phyloP scores from a whole-genome alignment of 2,329 filamentous ascomycete genomes.

The Stachybotrys chlorohalonatus region DNA sequence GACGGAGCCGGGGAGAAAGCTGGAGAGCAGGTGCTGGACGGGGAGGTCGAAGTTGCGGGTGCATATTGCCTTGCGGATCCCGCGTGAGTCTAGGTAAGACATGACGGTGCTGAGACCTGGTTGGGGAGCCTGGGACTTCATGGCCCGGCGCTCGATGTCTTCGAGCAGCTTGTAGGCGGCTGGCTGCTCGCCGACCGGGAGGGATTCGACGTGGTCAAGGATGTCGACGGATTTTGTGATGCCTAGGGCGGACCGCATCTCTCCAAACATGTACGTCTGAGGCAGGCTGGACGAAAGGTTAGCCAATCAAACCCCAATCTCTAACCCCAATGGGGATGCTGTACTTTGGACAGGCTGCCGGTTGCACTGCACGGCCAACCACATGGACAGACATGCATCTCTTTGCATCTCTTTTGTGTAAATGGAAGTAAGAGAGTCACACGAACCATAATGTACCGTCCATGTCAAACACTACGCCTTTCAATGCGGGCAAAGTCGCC shows the following conservation, averaged over 20 bases:
- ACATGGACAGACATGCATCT: too few relatives aligned
- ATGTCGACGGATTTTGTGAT: slow-evolving; percentile 74
- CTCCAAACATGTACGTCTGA: slow-evolving; percentile 89
- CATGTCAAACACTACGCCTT: slow-evolving; percentile 77
- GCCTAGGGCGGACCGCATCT: slow-evolving; percentile 70
- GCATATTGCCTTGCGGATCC: slow-evolving; percentile 74
- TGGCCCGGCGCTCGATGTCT: slow-evolving; percentile 70
- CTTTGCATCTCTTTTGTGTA: neutral
- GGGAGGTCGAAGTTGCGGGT: slow-evolving; percentile 88
- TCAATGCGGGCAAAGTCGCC: slow-evolving; percentile 34
- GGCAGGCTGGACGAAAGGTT: slow-evolving; percentile 51
- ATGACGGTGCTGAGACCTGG: slow-evolving; percentile 71
- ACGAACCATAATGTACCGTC: slow-evolving; percentile 87
- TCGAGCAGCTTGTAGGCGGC: slow-evolving; percentile 66
- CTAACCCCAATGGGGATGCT: neutral
- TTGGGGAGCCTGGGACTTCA: slow-evolving; percentile 72
- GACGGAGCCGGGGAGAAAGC: slow-evolving; percentile 57
- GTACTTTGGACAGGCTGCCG: neutral
- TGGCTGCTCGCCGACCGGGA: slow-evolving; percentile 52
- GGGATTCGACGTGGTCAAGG: slow-evolving; percentile 73
- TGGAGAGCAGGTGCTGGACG: slow-evolving; percentile 64
- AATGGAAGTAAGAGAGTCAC: neutral
- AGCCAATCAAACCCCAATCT: neutral
- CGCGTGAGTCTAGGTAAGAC: slow-evolving; percentile 63
- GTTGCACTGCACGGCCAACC: neutral